These are phyloP conservation scores for Alternaria consortialis DNA, from an alignment of 2,329 filamentous ascomycete species.

Conservation along the genomic window DNA sequence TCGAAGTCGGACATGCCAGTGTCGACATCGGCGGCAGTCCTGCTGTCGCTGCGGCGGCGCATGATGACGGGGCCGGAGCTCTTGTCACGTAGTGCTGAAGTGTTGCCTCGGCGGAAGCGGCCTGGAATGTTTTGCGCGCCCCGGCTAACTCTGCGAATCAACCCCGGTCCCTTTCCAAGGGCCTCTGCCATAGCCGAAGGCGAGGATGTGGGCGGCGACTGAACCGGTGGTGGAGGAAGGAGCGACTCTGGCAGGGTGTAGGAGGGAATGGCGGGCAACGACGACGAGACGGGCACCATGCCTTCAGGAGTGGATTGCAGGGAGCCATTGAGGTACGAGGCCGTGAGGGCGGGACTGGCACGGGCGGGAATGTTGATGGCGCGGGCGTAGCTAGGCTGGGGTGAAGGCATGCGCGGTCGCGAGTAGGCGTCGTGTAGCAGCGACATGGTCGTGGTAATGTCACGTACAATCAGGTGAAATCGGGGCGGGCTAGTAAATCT, in stretches of 20 bases:
- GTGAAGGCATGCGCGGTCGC: slow-evolving; percentile 46
- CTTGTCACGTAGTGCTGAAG: slow-evolving; percentile 77
- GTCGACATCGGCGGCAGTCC: slow-evolving; percentile 66
- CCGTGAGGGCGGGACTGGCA: slow-evolving; percentile 51
- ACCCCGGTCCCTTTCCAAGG: slow-evolving; percentile 66
- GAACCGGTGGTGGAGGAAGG: slow-evolving; percentile 58
- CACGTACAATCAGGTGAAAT: slow-evolving; percentile 6
- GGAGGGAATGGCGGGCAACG: slow-evolving; percentile 54
- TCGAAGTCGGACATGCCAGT: slow-evolving; percentile 61
- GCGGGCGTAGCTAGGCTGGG: slow-evolving; percentile 42
- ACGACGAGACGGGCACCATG: slow-evolving; percentile 63
- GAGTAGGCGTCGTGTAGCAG: slow-evolving; percentile 41
- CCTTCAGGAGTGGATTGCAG: slow-evolving; percentile 73
- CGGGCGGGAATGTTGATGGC: slow-evolving; percentile 51
- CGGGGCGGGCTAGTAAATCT: slow-evolving; percentile 30
- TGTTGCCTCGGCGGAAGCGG: slow-evolving; percentile 79
- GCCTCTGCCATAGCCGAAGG: slow-evolving; percentile 71
- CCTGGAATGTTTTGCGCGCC: slow-evolving; percentile 75
- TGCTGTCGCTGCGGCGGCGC: slow-evolving; percentile 88
- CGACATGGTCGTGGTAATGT: slow-evolving; percentile 33
- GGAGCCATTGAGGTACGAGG: slow-evolving; percentile 64
- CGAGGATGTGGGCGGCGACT: slow-evolving; percentile 50
- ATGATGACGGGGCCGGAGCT: slow-evolving; percentile 90
- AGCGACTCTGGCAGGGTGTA: slow-evolving; percentile 80
- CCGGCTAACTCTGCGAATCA: slow-evolving; percentile 88